Conservation (phyloP, 306 rosid species). For the Crotalaria pallida region DNA sequence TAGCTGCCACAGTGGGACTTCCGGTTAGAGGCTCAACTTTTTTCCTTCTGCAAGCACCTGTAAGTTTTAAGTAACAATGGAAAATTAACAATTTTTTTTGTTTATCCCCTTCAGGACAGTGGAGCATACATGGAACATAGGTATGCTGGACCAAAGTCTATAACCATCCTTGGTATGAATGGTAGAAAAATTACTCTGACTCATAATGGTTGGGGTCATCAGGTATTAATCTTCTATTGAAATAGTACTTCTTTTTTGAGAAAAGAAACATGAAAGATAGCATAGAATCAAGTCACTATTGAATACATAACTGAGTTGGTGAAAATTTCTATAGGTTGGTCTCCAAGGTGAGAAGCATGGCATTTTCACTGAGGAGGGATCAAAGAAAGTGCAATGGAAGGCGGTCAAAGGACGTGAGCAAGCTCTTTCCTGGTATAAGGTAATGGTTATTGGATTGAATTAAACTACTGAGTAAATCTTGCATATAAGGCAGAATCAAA, state of each 20-base stretch:
- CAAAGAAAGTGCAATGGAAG: slow-evolving; percentile 60
- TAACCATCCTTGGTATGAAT: slow-evolving; percentile 63
- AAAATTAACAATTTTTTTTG: background rate
- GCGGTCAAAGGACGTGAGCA: slow-evolving; percentile 18
- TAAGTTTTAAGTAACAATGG: background rate
- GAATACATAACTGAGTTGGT: background rate
- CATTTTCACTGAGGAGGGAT: slow-evolving; percentile 53
- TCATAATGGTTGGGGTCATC: slow-evolving; percentile 71
- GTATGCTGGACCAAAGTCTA: slow-evolving; percentile 61
- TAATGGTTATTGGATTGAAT: slow-evolving; percentile 17
- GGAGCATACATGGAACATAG: slow-evolving; percentile 99
- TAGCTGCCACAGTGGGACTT: slow-evolving; percentile 64
- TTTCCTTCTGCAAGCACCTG: background rate
- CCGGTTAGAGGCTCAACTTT: slow-evolving; percentile 56
- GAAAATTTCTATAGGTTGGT: slow-evolving; percentile 50
- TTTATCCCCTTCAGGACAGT: slow-evolving; percentile 51
- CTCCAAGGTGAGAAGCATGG: slow-evolving; percentile 48
- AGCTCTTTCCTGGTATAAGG: slow-evolving; percentile 84
- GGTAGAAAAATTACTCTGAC: slow-evolving; percentile 70
- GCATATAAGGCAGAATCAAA: too few relatives aligned
- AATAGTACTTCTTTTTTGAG: background rate
- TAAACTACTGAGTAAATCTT: too few relatives aligned
- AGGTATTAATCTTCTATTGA: slow-evolving; percentile 36
- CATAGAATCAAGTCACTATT: background rate
- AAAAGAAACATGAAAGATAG: background rate